A percentile compares a stretch with the other conserved stretches of the same genome.
Conservation (phyloP, 2,329 filamentous ascomycete genomes). For the Fusarium verticillioides region DNA sequence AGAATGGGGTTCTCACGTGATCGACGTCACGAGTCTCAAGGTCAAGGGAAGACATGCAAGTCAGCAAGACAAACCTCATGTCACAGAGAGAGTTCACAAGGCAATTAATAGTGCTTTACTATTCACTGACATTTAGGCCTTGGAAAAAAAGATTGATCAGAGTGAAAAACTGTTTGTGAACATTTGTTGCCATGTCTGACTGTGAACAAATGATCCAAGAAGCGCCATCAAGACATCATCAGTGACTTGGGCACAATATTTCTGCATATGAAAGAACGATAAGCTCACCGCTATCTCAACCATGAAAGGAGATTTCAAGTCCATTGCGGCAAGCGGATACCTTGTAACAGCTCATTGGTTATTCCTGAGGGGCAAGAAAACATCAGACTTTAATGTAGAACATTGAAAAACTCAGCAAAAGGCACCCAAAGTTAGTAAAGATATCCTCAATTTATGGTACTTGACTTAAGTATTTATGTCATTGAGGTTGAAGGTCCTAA, state of each 20-base stretch:
- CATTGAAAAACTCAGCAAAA: too few species aligned
- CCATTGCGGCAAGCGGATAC: rapidly evolving
- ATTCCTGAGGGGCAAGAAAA: neutral
- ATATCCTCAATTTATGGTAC: neutral
- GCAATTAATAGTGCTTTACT: rapidly evolving
- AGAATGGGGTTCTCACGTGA: neutral
- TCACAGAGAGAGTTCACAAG: too few species aligned
- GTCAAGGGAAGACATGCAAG: neutral
- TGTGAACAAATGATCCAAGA: neutral
- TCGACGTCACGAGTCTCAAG: neutral
- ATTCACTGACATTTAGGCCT: rapidly evolving
- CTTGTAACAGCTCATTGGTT: neutral
- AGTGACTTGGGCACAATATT: neutral
- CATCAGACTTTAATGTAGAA: neutral
- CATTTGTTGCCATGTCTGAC: neutral
- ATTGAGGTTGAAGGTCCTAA: neutral
- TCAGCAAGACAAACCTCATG: neutral
- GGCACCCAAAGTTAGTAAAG: neutral
- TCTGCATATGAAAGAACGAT: too few species aligned
- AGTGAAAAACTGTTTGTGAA: neutral
- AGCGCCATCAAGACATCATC: neutral
- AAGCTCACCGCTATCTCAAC: too few species aligned
- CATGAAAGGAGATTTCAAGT: rapidly evolving
- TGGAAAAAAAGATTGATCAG: neutral
- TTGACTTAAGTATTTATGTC: neutral